Evolutionary conservation across 805 yeast genomes (phyloP).

Genomic region (Wickerhamomyces pijperi): DNA sequence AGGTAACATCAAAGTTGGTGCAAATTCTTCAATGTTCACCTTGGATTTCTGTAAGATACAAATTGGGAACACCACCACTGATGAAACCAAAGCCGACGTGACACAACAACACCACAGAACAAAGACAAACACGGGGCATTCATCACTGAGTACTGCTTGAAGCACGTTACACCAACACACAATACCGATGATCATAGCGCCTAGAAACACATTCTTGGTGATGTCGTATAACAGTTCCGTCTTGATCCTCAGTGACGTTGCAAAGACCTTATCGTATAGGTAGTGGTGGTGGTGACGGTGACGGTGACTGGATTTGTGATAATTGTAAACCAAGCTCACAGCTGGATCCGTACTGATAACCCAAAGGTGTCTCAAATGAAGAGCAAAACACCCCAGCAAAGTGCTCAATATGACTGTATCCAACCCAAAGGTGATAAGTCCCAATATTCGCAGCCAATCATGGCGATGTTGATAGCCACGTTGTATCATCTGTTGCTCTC

Average conservation of each 20-base stretch:
- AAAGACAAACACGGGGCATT: constrained; percentile 33
- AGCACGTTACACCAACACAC: constrained; percentile 54
- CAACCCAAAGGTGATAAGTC: constrained; percentile 53
- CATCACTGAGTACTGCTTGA: constrained; percentile 29
- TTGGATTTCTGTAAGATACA: constrained; percentile 24
- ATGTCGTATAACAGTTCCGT: constrained; percentile 21
- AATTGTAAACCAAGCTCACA: no score
- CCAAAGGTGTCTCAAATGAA: constrained; percentile 20
- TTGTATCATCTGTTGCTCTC: no score
- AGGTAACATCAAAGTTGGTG: constrained; percentile 56
- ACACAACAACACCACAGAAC: constrained; percentile 70
- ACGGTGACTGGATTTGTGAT: no score
- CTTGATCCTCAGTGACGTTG: no score
- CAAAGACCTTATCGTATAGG: no score
- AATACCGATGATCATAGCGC: constrained; percentile 74
- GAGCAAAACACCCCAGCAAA: constrained; percentile 30
- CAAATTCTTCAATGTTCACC: constrained; percentile 28
- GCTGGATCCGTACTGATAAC: no score
- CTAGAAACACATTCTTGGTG: constrained; percentile 50
- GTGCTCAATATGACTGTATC: constrained; percentile 37
- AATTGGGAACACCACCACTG: constrained; percentile 49
- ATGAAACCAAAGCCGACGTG: constrained; percentile 39
- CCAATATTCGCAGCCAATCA: constrained; percentile 44
- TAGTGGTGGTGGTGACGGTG: no score
- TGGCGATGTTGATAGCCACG: no score